These are phyloP conservation scores for Agrostemma githago DNA, from an alignment of 148 eudicot species.

Conservation along the genomic window DNA sequence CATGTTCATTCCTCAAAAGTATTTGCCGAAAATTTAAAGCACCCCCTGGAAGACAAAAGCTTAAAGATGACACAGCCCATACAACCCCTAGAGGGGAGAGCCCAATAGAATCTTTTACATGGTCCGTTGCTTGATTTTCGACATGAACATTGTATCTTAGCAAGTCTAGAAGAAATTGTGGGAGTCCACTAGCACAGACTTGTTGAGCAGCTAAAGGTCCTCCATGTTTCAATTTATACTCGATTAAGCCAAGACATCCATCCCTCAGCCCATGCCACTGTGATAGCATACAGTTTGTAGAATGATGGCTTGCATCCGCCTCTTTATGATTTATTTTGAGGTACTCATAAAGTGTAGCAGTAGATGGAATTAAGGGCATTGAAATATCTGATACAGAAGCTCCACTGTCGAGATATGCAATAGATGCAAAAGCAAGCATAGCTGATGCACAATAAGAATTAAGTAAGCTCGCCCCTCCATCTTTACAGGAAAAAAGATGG, in stretches of 20 bases:
- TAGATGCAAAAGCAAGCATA: slow-evolving; percentile 89
- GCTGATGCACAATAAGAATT: slow-evolving; percentile 72
- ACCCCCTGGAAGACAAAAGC: slow-evolving; percentile 91
- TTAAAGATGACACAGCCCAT: slow-evolving; percentile 82
- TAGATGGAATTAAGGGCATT: slow-evolving; percentile 77
- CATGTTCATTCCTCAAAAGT: slow-evolving; percentile 58
- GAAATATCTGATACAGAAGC: slow-evolving; percentile 55
- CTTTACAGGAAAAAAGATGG: slow-evolving; percentile 65
- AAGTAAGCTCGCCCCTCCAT: slow-evolving; percentile 49
- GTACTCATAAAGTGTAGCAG: slow-evolving; percentile 69
- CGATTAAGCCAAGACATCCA: slow-evolving; percentile 85
- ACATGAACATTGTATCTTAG: slow-evolving; percentile 39
- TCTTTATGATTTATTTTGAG: slow-evolving; percentile 42
- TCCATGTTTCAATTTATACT: slow-evolving; percentile 77
- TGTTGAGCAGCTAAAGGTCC: slow-evolving; percentile 91
- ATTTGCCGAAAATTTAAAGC: slow-evolving; percentile 70
- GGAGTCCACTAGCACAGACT: slow-evolving; percentile 87
- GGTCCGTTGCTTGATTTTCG: slow-evolving; percentile 36
- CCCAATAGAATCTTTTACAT: slow-evolving; percentile 45
- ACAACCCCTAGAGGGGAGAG: slow-evolving; percentile 80
- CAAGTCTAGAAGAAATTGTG: slow-evolving; percentile 74
- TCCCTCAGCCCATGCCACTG: slow-evolving; percentile 89
- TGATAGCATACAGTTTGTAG: slow-evolving; percentile 51
- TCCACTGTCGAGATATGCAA: slow-evolving; percentile 67
- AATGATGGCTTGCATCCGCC: slow-evolving; percentile 35